A percentile compares a stretch with the other conserved stretches of the same genome.
phyloP scores from a whole-genome alignment of 495 filamentous ascomycete genomes.

The Aspergillus carlsbadensis region DNA sequence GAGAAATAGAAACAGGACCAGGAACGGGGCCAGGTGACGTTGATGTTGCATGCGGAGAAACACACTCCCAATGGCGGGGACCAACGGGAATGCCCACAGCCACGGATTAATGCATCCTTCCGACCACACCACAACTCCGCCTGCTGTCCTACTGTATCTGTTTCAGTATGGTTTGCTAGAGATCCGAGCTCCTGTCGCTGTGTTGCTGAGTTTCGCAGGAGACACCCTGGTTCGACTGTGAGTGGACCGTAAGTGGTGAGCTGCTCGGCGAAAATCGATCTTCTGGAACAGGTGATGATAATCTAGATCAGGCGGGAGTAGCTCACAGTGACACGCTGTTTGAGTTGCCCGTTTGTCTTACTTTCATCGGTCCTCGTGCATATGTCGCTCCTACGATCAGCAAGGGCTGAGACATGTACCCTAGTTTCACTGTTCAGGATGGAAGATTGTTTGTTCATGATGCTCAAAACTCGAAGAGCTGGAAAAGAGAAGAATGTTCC shows the following conservation, averaged over 20 bases:
- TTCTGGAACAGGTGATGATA: not conserved
- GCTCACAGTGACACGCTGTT: not conserved
- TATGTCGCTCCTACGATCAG: not conserved
- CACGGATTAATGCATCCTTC: not conserved
- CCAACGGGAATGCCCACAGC: too few species aligned
- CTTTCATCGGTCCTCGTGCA: too few species aligned
- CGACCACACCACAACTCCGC: not conserved
- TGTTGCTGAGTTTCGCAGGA: not conserved
- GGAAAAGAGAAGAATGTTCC: too few species aligned
- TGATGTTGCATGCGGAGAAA: conserved; percentile 2
- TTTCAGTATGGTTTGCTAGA: not conserved
- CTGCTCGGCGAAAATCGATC: not conserved
- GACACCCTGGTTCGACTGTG: not conserved
- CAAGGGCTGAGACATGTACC: not conserved
- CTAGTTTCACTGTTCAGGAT: too few species aligned
- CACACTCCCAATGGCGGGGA: conserved; percentile 12
- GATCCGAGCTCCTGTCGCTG: not conserved
- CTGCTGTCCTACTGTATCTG: not conserved
- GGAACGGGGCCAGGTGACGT: conserved; percentile 13
- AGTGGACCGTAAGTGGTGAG: too few species aligned
- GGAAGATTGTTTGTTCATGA: too few species aligned
- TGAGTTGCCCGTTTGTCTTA: not conserved
- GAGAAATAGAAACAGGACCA: not conserved
- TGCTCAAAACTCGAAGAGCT: too few species aligned
- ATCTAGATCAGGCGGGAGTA: not conserved